These are phyloP conservation scores for Sanghuangporus sanghuang DNA, from an alignment of 1,284 basidiomycete genomes.

Conservation along the genomic window DNA sequence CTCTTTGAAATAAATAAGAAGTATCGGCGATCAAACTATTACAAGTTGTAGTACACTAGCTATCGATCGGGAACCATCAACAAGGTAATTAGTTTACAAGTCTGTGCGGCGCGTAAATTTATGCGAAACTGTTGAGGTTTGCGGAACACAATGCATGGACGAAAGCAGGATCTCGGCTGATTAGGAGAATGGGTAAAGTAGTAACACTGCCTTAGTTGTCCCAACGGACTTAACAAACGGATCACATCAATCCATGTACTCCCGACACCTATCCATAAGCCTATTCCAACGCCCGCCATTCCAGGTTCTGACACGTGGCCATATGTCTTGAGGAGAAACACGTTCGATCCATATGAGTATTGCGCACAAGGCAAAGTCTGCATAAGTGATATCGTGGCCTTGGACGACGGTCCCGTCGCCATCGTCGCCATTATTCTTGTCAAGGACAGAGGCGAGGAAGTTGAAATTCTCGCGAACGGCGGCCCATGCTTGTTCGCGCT, in stretches of 20 bases:
- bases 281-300: conserved; percentile 57
- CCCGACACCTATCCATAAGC: conserved; percentile 52
- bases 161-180: not conserved
- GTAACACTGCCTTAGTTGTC: not conserved
- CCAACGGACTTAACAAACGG: not conserved
- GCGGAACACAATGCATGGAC: too few relatives aligned
- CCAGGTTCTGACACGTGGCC: conserved; percentile 57
- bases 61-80: too few relatives aligned
- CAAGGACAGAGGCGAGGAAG: conserved; percentile 54
- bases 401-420: conserved; percentile 60
- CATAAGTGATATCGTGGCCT: conserved; percentile 61
- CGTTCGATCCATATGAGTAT: conserved; percentile 66
- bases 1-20: too few relatives aligned
- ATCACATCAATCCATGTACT: conserved; percentile 48
- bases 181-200: not conserved
- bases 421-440: conserved; percentile 51
- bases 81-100: too few relatives aligned
- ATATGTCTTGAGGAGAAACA: conserved; percentile 62
- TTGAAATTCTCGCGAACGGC: conserved; percentile 61
- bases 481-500: conserved; percentile 58
- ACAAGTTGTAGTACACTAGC: too few relatives aligned
- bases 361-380: conserved; percentile 66
- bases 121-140: too few relatives aligned
- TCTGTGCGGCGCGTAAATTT: too few relatives aligned
- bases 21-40: too few relatives aligned